phyloP scores from a whole-genome alignment of 257 asterid genomes.

The Nicotiana undulata region DNA sequence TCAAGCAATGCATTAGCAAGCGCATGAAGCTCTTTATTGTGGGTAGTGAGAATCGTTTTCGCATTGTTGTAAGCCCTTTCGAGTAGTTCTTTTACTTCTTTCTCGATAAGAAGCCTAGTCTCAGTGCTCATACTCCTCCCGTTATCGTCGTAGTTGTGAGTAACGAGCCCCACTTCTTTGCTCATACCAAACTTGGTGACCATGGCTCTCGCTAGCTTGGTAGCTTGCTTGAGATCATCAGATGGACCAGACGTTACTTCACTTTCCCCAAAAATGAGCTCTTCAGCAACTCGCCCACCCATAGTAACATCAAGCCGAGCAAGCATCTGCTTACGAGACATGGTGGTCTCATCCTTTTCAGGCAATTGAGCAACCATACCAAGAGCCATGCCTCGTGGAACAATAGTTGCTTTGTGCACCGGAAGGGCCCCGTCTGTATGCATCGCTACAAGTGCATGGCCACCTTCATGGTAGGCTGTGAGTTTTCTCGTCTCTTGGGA shows the following conservation, averaged over 20 bases:
- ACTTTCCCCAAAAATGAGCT: slow-evolving; percentile 72
- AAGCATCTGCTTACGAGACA: slow-evolving; percentile 76
- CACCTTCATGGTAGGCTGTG: slow-evolving; percentile 92
- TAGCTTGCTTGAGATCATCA: slow-evolving; percentile 71
- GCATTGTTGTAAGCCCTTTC: slow-evolving; percentile 71
- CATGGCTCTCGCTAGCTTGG: slow-evolving; percentile 72
- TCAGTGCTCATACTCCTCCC: slow-evolving; percentile 95
- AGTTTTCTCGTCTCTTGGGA: slow-evolving; percentile 65
- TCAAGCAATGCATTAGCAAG: slow-evolving; percentile 78
- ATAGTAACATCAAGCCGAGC: slow-evolving; percentile 75
- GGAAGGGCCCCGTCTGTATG: slow-evolving; percentile 83
- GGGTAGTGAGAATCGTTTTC: slow-evolving; percentile 47
- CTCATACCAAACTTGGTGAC: slow-evolving; percentile 87
- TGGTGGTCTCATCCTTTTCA: slow-evolving; percentile 70
- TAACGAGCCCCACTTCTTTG: slow-evolving; percentile 59
- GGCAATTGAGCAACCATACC: slow-evolving; percentile 89
- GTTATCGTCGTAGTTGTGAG: slow-evolving; percentile 67
- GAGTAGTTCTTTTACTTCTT: slow-evolving; percentile 53
- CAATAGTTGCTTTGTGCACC: slow-evolving; percentile 86
- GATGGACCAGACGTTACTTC: slow-evolving; percentile 96
- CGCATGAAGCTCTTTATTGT: slow-evolving; percentile 62
- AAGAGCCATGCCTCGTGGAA: slow-evolving; percentile 84
- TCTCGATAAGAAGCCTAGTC: slow-evolving; percentile 65
- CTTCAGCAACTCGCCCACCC: slow-evolving; percentile 97
- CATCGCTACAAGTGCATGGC: slow-evolving; percentile 85